Evolutionary conservation across 2,329 filamentous ascomycete species (phyloP), one percentile per base, ranked within the genome.

Genomic region (Ophiostoma fasciatum): DNA sequence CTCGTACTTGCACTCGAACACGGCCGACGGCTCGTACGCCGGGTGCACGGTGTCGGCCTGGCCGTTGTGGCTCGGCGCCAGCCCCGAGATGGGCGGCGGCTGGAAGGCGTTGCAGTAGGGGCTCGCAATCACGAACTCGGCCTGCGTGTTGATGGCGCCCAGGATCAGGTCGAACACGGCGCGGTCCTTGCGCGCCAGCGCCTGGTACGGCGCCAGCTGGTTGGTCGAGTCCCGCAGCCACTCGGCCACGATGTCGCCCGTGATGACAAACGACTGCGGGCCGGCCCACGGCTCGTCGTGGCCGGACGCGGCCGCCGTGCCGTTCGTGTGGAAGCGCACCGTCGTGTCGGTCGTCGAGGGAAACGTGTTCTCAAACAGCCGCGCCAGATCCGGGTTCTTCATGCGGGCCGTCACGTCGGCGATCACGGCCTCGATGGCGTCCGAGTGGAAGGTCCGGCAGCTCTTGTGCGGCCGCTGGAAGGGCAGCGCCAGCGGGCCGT

Each of bases 91-190:
- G 3, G 82, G 78, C 1, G 90, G 90, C 5, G 90, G 88, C 54
- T 98, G 90, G 57, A 96, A 98, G 14, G 90, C 90, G 56, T 98
- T 96, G 67, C 90, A 98, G 61, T 96, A 98, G 0, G 90, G 90
- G 1, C 82, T 85, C 49, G 83, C 74, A 43, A 96, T 94, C 28
- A 98, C 82, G 51, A 85, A 96, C 56, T 96, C 88, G 13, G 82
- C 71, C 58, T 98, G 90, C 27, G 46, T 48, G 44, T 48, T 47
- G 42, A 48, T 42, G 29, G 46, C 46, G 20, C 46, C 46, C 15
- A 47, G 38, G 29, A 48, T 45, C 22, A 48, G 37, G 19, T 71
- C 78, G 52, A 78, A 74, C 34, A 98, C 77, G 28, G 68, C 70
- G 27, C 74, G 71, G 51, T 96, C 87, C 44, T 83, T 82, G 49